Evolutionary conservation across 2,329 filamentous ascomycete genomes (phyloP), one percentile per base, ranked within the genome.

Genomic region (Grosmannia serpens): DNA sequence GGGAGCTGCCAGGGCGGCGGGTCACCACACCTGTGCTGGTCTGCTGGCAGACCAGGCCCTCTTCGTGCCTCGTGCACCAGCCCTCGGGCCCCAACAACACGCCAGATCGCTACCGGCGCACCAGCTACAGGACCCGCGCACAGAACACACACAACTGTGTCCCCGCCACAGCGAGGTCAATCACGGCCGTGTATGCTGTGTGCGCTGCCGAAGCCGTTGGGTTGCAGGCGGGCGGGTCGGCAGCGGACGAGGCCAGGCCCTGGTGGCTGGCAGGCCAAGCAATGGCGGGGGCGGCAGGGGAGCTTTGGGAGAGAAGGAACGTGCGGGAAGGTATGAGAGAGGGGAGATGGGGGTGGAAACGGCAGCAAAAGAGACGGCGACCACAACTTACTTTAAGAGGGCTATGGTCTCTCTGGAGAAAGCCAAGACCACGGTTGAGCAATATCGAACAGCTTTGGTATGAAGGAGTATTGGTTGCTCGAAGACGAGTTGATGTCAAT

Each of bases 1-100:
- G 52, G 41, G 54, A 41, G 41, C 56, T 38, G 57, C 57, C 56
- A 58, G 41, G 53, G 41, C 56, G 57, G 57, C 57, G 59, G 59
- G 58, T 61, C 59, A 41, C 24, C 52, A 53, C 52, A 53, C 53
- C 44, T 44, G 33, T 54, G 55, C 55, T 57, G 46, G 46, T n/a
- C 27, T 20, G 53, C 54, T 56, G 33, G n/a, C 35, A 38, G 35
- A 17, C 35, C 13, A 15, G 35, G 17, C 15, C 22, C 15, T 20
- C 35, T 17, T 38, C 20, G 26, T 27, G 26, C 20, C 46, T 49
- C 11, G n/a, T n/a, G 41, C 41, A 46, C 17, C 41, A 9, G 41
- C 41, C n/a, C 17, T 22, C 41, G n/a, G 41, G n/a, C 41, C n/a
- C n/a, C 47, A 50, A 15, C 47, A 50, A 17, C n/a, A 15, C 4